Conservation (phyloP, 2,329 filamentous ascomycete species). For the Colletotrichum gigasporum region DNA sequence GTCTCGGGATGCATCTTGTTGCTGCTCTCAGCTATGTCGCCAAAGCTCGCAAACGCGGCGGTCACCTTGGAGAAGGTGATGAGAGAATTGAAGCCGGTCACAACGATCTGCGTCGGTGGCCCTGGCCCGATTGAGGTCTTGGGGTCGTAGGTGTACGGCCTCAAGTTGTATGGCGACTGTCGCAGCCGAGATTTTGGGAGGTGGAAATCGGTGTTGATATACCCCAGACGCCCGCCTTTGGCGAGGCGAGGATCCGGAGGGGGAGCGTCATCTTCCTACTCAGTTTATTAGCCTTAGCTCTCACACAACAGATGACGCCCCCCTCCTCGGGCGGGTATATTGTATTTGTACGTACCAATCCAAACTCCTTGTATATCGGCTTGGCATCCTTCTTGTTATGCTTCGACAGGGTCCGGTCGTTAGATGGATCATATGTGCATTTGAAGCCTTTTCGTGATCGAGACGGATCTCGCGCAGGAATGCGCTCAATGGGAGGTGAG, state of each 20-base stretch:
- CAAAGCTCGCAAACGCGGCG: constrained; percentile 81
- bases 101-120: constrained; percentile 89
- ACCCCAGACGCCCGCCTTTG: constrained; percentile 71
- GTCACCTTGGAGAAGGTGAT: constrained; percentile 81
- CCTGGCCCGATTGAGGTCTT: constrained; percentile 88
- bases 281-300: constrained; percentile 67
- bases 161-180: constrained; percentile 80
- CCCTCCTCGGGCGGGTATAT: constrained; percentile 51
- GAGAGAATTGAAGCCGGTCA: constrained; percentile 95
- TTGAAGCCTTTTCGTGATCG: constrained; percentile 64
- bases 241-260: constrained; percentile 85
- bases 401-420: constrained; percentile 60
- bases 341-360: constrained; percentile 69
- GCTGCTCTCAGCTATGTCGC: constrained; percentile 88
- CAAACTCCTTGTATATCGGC: constrained; percentile 71
- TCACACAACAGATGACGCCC: constrained; percentile 69
- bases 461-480: constrained; percentile 66
- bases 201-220: constrained; percentile 76
- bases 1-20: constrained; percentile 97
- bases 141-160: constrained; percentile 82
- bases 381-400: constrained; percentile 66
- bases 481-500: constrained; percentile 48
- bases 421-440: constrained; percentile 69
- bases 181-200: constrained; percentile 76
- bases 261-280: constrained; percentile 81